Evolutionary conservation across 148 eudicot species (phyloP).

Genomic region (Heliosperma pusillum): DNA sequence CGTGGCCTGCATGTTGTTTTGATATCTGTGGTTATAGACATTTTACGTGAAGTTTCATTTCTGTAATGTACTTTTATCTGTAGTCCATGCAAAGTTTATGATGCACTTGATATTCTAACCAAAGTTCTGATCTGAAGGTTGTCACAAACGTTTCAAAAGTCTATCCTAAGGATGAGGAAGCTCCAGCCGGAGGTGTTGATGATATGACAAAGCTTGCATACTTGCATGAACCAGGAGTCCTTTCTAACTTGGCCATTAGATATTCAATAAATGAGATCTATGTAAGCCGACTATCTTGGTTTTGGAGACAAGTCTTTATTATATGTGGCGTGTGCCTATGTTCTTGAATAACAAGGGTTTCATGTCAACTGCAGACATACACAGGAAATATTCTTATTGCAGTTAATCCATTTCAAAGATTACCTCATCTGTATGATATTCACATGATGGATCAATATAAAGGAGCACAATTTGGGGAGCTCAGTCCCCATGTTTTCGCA

Average conservation of each 20-base stretch:
- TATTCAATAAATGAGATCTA: constrained; percentile 96
- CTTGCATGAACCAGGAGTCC: constrained; percentile 97
- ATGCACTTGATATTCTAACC: constrained; percentile 13
- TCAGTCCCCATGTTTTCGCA: constrained; percentile 98
- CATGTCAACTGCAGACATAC: constrained; percentile 60
- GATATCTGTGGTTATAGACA: background rate
- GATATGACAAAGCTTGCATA: constrained; percentile 99
- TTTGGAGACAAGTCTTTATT: background rate
- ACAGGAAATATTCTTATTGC: constrained; percentile 98
- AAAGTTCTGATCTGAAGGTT: constrained; percentile 41
- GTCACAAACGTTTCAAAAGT: constrained; percentile 73
- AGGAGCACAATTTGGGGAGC: constrained; percentile 94
- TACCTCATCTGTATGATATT: constrained; percentile 92
- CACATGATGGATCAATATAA: constrained; percentile 99
- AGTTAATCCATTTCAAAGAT: constrained; percentile 93
- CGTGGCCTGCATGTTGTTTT: background rate
- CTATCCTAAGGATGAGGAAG: constrained; percentile 92
- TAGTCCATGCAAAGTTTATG: background rate
- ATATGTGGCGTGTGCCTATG: background rate
- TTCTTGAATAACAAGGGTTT: constrained; percentile 17
- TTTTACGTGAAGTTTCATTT: background rate
- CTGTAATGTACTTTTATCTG: background rate
- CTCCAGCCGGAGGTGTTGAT: constrained; percentile 98
- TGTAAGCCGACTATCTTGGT: constrained; percentile 42
- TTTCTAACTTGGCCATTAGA: constrained; percentile 84